phyloP scores from a whole-genome alignment of 2,329 filamentous ascomycete species.

The Huntiella omanensis region DNA sequence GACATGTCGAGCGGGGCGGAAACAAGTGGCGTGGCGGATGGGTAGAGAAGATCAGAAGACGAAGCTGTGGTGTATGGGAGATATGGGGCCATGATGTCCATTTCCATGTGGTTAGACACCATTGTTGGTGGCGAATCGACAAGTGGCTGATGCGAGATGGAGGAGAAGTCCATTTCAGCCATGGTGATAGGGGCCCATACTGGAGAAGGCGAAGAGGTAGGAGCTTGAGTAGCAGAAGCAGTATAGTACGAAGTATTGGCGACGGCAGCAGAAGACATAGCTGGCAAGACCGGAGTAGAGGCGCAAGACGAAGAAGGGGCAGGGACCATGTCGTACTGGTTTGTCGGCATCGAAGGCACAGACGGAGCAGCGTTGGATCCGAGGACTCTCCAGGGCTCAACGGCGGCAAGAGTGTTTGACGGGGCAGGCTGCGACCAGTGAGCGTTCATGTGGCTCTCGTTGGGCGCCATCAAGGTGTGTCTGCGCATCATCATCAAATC shows the following conservation, averaged over 20 bases:
- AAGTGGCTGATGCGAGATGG: slow-evolving; percentile 47
- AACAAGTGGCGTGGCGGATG: slow-evolving; percentile 48
- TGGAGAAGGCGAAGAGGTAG: slow-evolving; percentile 4
- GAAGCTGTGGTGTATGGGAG: slow-evolving; percentile 43
- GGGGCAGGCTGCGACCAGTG: slow-evolving; percentile 34
- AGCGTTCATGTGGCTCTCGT: slow-evolving; percentile 1
- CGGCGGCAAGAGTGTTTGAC: slow-evolving; percentile 44
- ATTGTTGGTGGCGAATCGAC: slow-evolving; percentile 15
- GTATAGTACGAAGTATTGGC: slow-evolving; percentile 3
- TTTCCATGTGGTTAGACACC: no score
- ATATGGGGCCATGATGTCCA: slow-evolving; percentile 5
- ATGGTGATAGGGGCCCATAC: slow-evolving; percentile 35
- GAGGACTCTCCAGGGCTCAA: slow-evolving; percentile 80
- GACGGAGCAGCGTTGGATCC: slow-evolving; percentile 58
- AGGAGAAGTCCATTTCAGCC: slow-evolving; percentile 40
- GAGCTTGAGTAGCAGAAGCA: not conserved
- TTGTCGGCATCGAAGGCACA: slow-evolving; percentile 22
- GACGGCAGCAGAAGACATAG: slow-evolving; percentile 1
- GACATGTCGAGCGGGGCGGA: slow-evolving; percentile 58
- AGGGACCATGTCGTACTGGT: slow-evolving; percentile 24
- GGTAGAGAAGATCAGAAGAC: slow-evolving; percentile 51
- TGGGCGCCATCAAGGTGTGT: slow-evolving; percentile 53
- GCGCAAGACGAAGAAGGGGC: slow-evolving; percentile 1
- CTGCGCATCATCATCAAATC: slow-evolving; percentile 80
- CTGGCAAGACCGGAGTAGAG: not conserved